Percentiles rank a stretch among this genome's conserved stretches.
These are phyloP conservation scores for Annulohypoxylon truncatum DNA, from an alignment of 2,329 filamentous ascomycete genomes.

Conservation along the genomic window DNA sequence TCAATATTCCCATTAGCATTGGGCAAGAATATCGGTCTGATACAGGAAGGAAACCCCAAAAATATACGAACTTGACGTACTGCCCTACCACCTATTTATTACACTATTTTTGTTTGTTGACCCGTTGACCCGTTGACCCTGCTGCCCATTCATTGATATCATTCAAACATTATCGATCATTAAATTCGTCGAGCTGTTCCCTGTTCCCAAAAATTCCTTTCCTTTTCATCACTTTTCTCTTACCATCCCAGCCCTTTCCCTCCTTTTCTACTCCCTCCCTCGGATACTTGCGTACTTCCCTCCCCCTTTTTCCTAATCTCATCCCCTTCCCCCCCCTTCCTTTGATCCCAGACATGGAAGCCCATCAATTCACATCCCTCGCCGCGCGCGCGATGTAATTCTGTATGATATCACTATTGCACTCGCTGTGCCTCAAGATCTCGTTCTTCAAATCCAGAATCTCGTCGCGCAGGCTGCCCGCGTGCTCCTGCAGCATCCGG, in stretches of 20 bases:
- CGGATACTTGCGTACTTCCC: neutral
- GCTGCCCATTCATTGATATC: slow-evolving; percentile 4
- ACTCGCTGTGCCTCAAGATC: slow-evolving; percentile 43
- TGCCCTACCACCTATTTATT: neutral
- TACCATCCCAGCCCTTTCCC: neutral
- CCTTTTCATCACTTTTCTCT: neutral
- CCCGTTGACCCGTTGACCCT: neutral
- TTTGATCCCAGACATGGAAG: neutral
- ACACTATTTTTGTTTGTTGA: neutral
- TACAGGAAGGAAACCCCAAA: neutral
- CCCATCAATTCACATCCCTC: slow-evolving; percentile 27
- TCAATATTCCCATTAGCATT: neutral
- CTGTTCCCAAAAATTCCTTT: neutral
- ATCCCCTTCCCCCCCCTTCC: neutral
- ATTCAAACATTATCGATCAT: slow-evolving; percentile 7
- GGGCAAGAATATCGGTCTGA: neutral
- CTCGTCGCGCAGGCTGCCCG: slow-evolving; percentile 41
- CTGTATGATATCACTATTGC: slow-evolving; percentile 48
- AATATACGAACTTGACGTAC: too few species aligned
- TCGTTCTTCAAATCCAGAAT: slow-evolving; percentile 45
- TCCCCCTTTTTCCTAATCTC: neutral
- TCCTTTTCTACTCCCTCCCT: neutral
- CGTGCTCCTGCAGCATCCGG: slow-evolving; percentile 35
- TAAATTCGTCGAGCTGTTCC: neutral
- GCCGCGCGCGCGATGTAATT: slow-evolving; percentile 46